Percentiles rank a stretch among this genome's conserved stretches.
phyloP scores from a whole-genome alignment of 305 asterid genomes.

The Salvia sclarea region DNA sequence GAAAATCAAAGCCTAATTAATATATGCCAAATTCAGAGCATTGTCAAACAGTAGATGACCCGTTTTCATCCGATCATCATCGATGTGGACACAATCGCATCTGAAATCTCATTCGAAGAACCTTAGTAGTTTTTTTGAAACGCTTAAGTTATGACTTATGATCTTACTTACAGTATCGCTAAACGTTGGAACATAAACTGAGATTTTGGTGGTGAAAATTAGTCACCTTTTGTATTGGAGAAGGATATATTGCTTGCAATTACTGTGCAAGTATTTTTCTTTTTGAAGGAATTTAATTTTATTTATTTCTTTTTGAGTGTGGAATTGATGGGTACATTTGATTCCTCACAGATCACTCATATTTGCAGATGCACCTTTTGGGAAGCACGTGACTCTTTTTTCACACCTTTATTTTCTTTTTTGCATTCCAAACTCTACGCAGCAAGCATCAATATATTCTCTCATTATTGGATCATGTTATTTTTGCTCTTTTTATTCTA shows the following conservation, averaged over 20 bases:
- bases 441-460: slow-evolving; percentile 56
- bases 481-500: not conserved
- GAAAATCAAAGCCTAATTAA: no score
- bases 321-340: slow-evolving; percentile 36
- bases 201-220: no score
- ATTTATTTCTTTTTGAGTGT: slow-evolving; percentile 15
- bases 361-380: slow-evolving; percentile 41
- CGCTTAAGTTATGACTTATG: no score
- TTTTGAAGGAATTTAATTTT: not conserved
- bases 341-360: slow-evolving; percentile 45
- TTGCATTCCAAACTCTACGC: slow-evolving; percentile 39
- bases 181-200: no score
- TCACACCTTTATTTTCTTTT: slow-evolving; percentile 29
- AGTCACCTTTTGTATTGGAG: not conserved
- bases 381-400: slow-evolving; percentile 55
- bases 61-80: no score
- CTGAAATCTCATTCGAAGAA: no score
- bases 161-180: no score
- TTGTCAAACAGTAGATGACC: no score
- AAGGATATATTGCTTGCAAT: slow-evolving; percentile 25
- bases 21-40: no score
- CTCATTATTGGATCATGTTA: slow-evolving; percentile 41
- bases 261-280: slow-evolving; percentile 25
- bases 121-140: no score
- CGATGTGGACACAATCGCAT: no score